Conservation (phyloP, 768 basidiomycete species). For the Albatrellus ellisii region DNA sequence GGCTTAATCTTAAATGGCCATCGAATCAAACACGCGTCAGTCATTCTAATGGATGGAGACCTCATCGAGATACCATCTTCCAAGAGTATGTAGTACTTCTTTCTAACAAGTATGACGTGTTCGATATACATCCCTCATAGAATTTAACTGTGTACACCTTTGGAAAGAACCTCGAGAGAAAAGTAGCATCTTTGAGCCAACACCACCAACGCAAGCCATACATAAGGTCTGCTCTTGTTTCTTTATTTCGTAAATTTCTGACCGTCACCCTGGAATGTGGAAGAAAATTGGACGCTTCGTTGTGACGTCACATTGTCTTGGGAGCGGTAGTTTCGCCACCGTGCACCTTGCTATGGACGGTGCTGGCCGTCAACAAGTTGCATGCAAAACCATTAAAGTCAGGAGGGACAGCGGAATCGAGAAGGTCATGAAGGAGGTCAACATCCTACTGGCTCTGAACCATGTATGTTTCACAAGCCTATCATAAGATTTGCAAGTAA, state of each 20-base stretch:
- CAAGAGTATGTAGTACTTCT: constrained; percentile 28
- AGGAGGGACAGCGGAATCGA: constrained; percentile 44
- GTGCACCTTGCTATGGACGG: constrained; percentile 69
- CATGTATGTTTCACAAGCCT: constrained; percentile 35
- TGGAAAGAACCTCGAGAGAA: constrained; percentile 42
- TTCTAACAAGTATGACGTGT: neutral
- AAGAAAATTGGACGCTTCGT: constrained; percentile 49
- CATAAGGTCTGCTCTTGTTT: constrained; percentile 36
- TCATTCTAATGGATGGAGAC: constrained; percentile 73
- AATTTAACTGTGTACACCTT: constrained; percentile 51
- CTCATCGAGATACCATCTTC: constrained; percentile 53
- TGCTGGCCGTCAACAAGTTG: constrained; percentile 53
- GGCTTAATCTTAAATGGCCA: constrained; percentile 62
- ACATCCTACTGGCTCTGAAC: constrained; percentile 53
- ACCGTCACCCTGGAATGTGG: neutral
- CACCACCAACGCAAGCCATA: constrained; percentile 37
- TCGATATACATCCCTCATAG: constrained; percentile 22
- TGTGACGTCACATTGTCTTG: constrained; percentile 70
- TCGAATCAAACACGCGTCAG: constrained; percentile 48
- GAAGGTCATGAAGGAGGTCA: constrained; percentile 68
- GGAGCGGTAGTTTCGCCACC: constrained; percentile 71
- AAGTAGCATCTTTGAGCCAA: constrained; percentile 44
- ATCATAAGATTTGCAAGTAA: neutral
- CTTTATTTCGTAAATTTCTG: no score
- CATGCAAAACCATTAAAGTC: constrained; percentile 69